A percentile compares a stretch with the other conserved stretches of the same genome.
Conservation (phyloP, 768 basidiomycete genomes). For the Pholiota conissans region DNA sequence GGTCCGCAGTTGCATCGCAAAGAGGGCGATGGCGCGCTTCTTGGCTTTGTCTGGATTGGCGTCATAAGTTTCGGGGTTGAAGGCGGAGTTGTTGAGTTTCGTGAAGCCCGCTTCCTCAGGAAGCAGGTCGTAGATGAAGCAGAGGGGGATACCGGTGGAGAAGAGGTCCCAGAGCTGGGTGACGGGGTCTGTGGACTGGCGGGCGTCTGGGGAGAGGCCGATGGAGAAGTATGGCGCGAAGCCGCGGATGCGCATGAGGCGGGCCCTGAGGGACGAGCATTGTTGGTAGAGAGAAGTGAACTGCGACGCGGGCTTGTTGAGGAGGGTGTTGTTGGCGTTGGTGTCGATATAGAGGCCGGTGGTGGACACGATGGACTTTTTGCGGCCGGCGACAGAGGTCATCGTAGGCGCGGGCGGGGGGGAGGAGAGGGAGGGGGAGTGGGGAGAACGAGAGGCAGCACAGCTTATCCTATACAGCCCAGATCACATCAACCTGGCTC, state of each 20-base stretch:
- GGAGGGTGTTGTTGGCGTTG: conserved; percentile 78
- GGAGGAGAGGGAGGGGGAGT: conserved; percentile 15
- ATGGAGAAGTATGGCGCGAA: conserved; percentile 72
- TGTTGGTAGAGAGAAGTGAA: conserved; percentile 91
- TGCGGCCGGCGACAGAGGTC: conserved; percentile 65
- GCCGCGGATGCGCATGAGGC: conserved; percentile 75
- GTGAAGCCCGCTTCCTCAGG: conserved; percentile 60
- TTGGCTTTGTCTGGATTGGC: conserved; percentile 76
- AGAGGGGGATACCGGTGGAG: conserved; percentile 89
- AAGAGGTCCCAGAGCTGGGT: conserved; percentile 94
- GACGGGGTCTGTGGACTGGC: conserved; percentile 89
- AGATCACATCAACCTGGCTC: conserved; percentile 22
- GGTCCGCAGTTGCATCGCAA: conserved; percentile 83
- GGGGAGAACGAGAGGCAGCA: conserved; percentile 19
- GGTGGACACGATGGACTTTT: conserved; percentile 75
- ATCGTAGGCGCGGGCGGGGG: conserved; percentile 35
- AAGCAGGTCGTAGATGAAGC: conserved; percentile 94
- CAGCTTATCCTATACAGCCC: conserved; percentile 7
- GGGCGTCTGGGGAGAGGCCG: conserved; percentile 52
- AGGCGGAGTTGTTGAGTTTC: conserved; percentile 63
- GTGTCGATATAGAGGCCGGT: conserved; percentile 69
- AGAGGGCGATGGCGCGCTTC: conserved; percentile 89
- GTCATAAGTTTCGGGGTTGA: conserved; percentile 64
- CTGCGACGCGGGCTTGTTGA: conserved; percentile 88
- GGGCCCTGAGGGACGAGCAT: conserved; percentile 75